Conservation (phyloP, 108 stramenopile genomes). For the Mediolabrus comicus region DNA sequence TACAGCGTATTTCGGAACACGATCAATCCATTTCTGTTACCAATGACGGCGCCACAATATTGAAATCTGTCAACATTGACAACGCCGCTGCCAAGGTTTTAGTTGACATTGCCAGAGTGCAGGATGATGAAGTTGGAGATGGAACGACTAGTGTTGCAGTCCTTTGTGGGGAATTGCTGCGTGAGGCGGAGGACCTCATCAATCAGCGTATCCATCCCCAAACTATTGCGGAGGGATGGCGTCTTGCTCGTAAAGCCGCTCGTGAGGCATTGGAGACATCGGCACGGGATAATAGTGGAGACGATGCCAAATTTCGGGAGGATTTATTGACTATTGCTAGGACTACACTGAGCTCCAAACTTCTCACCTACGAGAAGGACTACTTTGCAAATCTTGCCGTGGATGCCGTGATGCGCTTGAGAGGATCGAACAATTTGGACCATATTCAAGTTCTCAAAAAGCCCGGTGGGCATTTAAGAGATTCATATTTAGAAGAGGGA, state of each 20-base stretch:
- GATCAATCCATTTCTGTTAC: slow-evolving; percentile 84
- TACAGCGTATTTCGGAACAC: slow-evolving; percentile 84
- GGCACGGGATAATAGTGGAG: slow-evolving; percentile 52
- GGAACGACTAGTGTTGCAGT: slow-evolving; percentile 95
- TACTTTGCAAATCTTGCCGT: slow-evolving; percentile 98
- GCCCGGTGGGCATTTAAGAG: slow-evolving; percentile 91
- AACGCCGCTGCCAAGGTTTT: slow-evolving; percentile 98
- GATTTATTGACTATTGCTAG: slow-evolving; percentile 93
- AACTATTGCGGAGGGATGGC: slow-evolving; percentile 98
- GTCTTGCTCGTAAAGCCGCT: slow-evolving; percentile 88
- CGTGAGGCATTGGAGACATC: slow-evolving; percentile 74
- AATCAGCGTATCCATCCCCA: slow-evolving; percentile 96
- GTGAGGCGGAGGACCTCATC: slow-evolving; percentile 96
- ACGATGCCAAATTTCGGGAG: slow-evolving; percentile 74
- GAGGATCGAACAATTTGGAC: slow-evolving; percentile 92
- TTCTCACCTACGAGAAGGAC: slow-evolving; percentile 95
- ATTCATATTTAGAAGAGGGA: slow-evolving; percentile 98
- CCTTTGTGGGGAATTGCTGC: slow-evolving; percentile 95
- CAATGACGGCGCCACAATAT: slow-evolving; percentile 96
- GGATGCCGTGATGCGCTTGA: slow-evolving; percentile 93
- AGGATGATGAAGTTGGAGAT: slow-evolving; percentile 98
- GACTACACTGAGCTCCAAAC: slow-evolving; percentile 97
- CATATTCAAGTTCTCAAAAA: slow-evolving; percentile 98
- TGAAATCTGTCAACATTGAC: slow-evolving; percentile 90
- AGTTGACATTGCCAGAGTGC: slow-evolving; percentile 98